These are phyloP conservation scores for Pontederia paniculata DNA, from an alignment of 176 grass and related monocot genomes.

Conservation along the genomic window DNA sequence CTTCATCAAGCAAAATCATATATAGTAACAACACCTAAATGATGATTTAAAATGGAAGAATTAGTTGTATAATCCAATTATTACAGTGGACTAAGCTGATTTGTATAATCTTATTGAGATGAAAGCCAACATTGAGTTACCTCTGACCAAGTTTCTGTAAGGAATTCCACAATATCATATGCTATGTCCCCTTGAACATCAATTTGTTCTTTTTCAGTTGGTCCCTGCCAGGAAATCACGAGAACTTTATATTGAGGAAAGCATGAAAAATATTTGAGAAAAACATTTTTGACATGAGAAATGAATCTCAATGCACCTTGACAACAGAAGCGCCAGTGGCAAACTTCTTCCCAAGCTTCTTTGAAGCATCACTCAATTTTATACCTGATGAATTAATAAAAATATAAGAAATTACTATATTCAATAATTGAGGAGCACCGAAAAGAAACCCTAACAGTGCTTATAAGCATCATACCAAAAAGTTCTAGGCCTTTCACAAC, in stretches of 20 bases:
- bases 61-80: neutral
- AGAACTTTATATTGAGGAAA: neutral
- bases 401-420: conserved; percentile 9
- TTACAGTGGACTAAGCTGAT: neutral
- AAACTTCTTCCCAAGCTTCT: conserved; percentile 99
- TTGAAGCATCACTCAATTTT: conserved; percentile 91
- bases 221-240: conserved; percentile 39
- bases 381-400: conserved; percentile 43
- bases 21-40: no score
- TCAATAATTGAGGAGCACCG: neutral
- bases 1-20: no score
- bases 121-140: conserved; percentile 39
- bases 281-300: neutral
- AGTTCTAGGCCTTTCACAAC: conserved; percentile 96
- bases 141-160: conserved; percentile 96
- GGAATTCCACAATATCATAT: conserved; percentile 89
- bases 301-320: conserved; percentile 39
- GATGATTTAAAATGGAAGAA: neutral
- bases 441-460: neutral
- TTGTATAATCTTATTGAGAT: conserved; percentile 4
- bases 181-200: conserved; percentile 99
- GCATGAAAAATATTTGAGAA: neutral
- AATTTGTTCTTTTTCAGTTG: conserved; percentile 99
- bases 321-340: conserved; percentile 98
- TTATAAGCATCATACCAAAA: conserved; percentile 50